Percentiles rank a stretch among this genome's conserved stretches.
Conservation (phyloP, 495 filamentous ascomycete genomes). For the Acidiella bohemica region DNA sequence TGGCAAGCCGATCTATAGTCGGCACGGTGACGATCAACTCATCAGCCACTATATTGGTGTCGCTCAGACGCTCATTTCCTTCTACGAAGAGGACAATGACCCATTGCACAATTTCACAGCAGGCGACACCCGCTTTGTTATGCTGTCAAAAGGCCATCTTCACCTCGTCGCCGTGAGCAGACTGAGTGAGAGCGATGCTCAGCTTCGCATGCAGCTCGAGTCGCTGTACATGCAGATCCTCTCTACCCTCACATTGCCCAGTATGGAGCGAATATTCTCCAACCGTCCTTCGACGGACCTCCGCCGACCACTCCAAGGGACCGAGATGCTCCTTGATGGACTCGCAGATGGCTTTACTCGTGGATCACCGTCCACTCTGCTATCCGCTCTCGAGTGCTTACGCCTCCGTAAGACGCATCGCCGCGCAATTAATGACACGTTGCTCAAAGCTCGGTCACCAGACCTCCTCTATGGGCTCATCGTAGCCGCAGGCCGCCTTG, state of each 20-base stretch:
- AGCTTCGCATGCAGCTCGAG: conserved; percentile 78
- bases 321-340: conserved; percentile 79
- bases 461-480: conserved; percentile 85
- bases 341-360: conserved; percentile 88
- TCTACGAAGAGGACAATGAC: conserved; percentile 71
- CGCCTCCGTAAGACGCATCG: conserved; percentile 77
- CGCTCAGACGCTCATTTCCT: conserved; percentile 93
- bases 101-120: conserved; percentile 70
- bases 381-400: conserved; percentile 84
- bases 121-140: conserved; percentile 68
- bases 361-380: conserved; percentile 75
- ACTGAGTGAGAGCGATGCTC: conserved; percentile 76
- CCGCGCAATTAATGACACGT: conserved; percentile 68
- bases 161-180: conserved; percentile 88
- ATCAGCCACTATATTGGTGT: conserved; percentile 92
- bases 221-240: conserved; percentile 96
- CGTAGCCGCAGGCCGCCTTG: conserved; percentile 84
- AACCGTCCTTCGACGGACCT: conserved; percentile 84
- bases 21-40: conserved; percentile 78
- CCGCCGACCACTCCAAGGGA: conserved; percentile 82
- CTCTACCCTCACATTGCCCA: conserved; percentile 83
- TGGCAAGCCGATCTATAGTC: conserved; percentile 94
- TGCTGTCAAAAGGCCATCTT: conserved; percentile 68
- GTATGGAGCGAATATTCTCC: conserved; percentile 76
- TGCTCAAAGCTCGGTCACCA: conserved; percentile 60